Base-by-base conservation (phyloP, 164 flowering plant species). In the Annona squamosa region DNA sequence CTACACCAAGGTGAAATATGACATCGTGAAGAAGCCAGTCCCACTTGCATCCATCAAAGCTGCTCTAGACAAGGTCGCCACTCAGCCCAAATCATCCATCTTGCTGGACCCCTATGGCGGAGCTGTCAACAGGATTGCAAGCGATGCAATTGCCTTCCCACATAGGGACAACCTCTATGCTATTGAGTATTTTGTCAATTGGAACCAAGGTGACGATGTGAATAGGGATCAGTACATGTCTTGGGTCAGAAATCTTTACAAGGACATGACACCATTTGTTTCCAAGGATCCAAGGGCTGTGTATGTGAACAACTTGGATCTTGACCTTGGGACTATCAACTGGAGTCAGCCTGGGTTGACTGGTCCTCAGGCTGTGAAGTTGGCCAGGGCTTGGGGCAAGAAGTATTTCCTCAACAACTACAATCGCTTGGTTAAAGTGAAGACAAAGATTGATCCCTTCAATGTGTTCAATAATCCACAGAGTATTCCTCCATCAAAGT, bases 351-450 rank as follows among this genome's bases (percentile, higher is more conserved):
- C 7, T 41, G 48, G 57, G 46, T 16, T 46, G 44, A 46, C 67
- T 47, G 41, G 67, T 41, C 2, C 7, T 37, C 43, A 48, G 19
- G 74, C 48, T 65, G 83, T 78, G 64, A 69, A 78, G 56, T 46
- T 37, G 41, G 77, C 87, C 0, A 86, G 85, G 69, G 78, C 19
- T 65, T 88, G 91, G 91, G 91, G 88, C 48, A 85, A 82, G 73
- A 88, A 81, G 78, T 88, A 88, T 74, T 88, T 88, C 67, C 68
- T 83, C 72, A 77, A 75, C 1, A 86, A 86, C 74, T 88, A 80
- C 63, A 85, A 86, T 12, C 77, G 83, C 19, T 69, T 88, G 78
- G 91, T 88, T 16, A 67, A 52, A 68, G 85, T 82, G 5, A 88
- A 88, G 76, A 85, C 85, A 1, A 4, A 37, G 3, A 77, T 85